phyloP scores from a whole-genome alignment of 2,329 filamentous ascomycete species.

The Fusarium torreyae region DNA sequence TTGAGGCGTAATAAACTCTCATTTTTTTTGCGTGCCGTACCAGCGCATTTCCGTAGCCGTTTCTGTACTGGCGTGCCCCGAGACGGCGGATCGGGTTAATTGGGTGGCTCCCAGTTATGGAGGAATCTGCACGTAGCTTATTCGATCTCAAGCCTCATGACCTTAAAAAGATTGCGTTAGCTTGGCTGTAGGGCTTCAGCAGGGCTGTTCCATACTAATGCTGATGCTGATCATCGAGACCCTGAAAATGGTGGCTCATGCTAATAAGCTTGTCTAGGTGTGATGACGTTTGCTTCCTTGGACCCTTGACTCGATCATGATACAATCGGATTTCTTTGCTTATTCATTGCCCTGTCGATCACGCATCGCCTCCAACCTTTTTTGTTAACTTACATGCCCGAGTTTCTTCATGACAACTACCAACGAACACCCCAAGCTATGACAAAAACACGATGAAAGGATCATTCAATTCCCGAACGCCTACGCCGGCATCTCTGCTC shows the following conservation, averaged over 20 bases:
- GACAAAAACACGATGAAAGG: background rate
- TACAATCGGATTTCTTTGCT: constrained; percentile 1
- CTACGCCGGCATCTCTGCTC: constrained; percentile 21
- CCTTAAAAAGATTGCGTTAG: constrained; percentile 5
- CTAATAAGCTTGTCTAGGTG: constrained; percentile 18
- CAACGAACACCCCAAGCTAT: background rate
- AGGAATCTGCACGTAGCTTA: constrained; percentile 3
- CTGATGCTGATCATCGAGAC: constrained; percentile 21
- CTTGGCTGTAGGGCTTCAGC: constrained; percentile 1
- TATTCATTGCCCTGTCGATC: constrained; percentile 17
- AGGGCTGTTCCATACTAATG: constrained; percentile 14
- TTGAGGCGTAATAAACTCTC: constrained; percentile 8
- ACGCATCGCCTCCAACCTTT: background rate
- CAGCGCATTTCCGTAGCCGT: constrained; percentile 17
- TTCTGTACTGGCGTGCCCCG: constrained; percentile 35
- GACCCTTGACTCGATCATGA: constrained; percentile 16
- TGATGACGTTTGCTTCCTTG: constrained; percentile 31
- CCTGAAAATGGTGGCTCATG: constrained; percentile 33
- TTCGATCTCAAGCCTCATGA: constrained; percentile 15
- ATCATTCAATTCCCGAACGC: constrained; percentile 32
- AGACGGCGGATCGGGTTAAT: constrained; percentile 13
- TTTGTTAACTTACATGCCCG: background rate
- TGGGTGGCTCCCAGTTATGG: constrained; percentile 11
- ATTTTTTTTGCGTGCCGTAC: background rate
- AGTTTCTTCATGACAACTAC: background rate